These are phyloP conservation scores for Paralagenidium karlingii DNA, from an alignment of 352 stramenopile genomes.

Conservation along the genomic window DNA sequence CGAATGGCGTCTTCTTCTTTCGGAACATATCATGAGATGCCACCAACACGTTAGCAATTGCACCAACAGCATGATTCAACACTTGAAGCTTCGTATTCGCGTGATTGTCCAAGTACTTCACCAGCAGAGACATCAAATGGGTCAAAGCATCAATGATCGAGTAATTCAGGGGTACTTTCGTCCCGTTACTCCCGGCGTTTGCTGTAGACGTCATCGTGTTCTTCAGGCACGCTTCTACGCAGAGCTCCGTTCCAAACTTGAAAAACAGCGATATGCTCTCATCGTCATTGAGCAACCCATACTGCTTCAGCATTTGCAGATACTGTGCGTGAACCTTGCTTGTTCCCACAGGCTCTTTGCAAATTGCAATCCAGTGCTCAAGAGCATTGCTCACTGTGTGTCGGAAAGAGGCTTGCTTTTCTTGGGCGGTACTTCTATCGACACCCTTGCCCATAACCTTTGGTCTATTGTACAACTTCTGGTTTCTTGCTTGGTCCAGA, in stretches of 20 bases:
- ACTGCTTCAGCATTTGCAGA: conserved; percentile 94
- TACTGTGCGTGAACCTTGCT: conserved; percentile 96
- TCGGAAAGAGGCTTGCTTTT: conserved; percentile 69
- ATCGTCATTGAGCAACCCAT: conserved; percentile 92
- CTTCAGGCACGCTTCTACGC: conserved; percentile 94
- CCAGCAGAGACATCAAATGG: conserved; percentile 93
- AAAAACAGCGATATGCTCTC: conserved; percentile 97
- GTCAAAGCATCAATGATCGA: conserved; percentile 93
- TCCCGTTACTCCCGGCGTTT: conserved; percentile 11
- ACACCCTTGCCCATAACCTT: conserved; percentile 3
- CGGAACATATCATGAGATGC: conserved; percentile 65
- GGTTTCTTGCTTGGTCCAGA: conserved; percentile 60
- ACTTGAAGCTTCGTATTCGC: conserved; percentile 76
- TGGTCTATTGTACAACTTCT: conserved; percentile 13
- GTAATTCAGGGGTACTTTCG: conserved; percentile 78
- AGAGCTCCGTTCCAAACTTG: conserved; percentile 92
- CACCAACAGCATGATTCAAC: conserved; percentile 93
- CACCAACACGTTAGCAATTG: conserved; percentile 91
- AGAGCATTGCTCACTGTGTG: conserved; percentile 88
- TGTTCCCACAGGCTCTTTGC: conserved; percentile 85
- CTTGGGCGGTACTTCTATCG: conserved; percentile 39
- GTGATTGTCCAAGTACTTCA: conserved; percentile 87
- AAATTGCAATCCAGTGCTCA: conserved; percentile 97
- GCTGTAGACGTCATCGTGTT: conserved; percentile 28
- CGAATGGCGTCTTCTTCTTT: conserved; percentile 85